These are phyloP conservation scores for Pyrenochaeta sp. DNA, from an alignment of 2,329 filamentous ascomycete species.

Conservation along the genomic window DNA sequence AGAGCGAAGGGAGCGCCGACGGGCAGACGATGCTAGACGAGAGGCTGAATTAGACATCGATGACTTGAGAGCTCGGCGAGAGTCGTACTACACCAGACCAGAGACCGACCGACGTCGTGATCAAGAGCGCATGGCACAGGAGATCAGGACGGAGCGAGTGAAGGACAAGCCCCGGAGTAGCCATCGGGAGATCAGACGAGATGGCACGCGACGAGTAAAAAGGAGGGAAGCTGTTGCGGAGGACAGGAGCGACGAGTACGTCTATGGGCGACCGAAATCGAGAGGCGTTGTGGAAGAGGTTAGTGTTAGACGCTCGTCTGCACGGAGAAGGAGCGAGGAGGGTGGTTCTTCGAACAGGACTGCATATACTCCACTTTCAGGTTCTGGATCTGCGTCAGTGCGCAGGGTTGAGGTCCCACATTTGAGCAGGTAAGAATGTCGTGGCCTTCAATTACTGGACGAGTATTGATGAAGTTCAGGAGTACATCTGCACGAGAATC, in stretches of 20 bases:
- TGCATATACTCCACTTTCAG: constrained; percentile 41
- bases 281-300: constrained; percentile 40
- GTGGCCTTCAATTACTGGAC: background rate
- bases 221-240: constrained; percentile 32
- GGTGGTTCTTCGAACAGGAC: constrained; percentile 47
- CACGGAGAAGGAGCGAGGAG: constrained; percentile 42
- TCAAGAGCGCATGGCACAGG: constrained; percentile 45
- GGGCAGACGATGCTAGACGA: constrained; percentile 37
- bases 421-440: constrained; percentile 35
- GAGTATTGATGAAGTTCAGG: constrained; percentile 30
- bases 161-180: constrained; percentile 39
- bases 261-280: constrained; percentile 40
- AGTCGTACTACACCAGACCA: constrained; percentile 49
- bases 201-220: constrained; percentile 38
- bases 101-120: constrained; percentile 40
- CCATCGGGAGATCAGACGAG: constrained; percentile 37
- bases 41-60: constrained; percentile 50
- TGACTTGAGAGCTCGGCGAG: constrained; percentile 49
- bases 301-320: constrained; percentile 35
- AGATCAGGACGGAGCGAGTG: constrained; percentile 31
- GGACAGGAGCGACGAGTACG: constrained; percentile 41
- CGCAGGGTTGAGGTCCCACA: constrained; percentile 41
- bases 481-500: constrained; percentile 44
- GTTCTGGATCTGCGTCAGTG: constrained; percentile 41
- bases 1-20: constrained; percentile 44